Evolutionary conservation across 345 rosid genomes (phyloP), one percentile per base, ranked within the genome.

Genomic region (Melaleuca quinquenervia): DNA sequence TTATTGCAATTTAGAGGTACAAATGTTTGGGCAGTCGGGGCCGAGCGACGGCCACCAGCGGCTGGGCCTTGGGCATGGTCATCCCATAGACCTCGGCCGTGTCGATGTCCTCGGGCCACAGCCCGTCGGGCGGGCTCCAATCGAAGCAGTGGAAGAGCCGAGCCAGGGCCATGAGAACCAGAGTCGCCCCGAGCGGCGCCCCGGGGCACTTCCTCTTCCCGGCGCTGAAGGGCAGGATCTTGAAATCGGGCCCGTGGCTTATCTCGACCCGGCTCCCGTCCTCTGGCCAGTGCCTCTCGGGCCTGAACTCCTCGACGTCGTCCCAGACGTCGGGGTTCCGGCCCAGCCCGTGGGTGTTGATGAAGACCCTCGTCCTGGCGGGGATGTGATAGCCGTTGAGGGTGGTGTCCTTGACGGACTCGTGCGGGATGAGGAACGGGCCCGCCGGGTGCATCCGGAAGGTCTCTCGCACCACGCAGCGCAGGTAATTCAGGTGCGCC

Each of bases 371-470:
- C 49, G 98, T 95, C 85, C 88, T 91, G 36, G 98, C 98, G 0
- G 99, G 98, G 86, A 97, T 95, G 84, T 94, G 83, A 53, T 90
- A 94, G 64, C 95, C 96, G 89, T 92, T 92, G 91, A 97, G 89
- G 4, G 95, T 93, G 21, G 99, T 93, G 87, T 87, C 89, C 3
- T 92, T 91, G 14, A 95, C 82, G 7, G 98, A 97, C 85, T 97
- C 98, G 54, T 97, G 98, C 15, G 98, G 99, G 87, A 97, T 95
- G 13, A 97, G 91, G 82, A 97, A 92, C 3, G 99, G 99, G 9
- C 99, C 99, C 0, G 98, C 98, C 1, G 98, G 99, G 85, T 95
- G 99, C 99, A 95, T 93, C 74, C 99, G 91, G 78, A 97, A 97
- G 6, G 97, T 95, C 87, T 97, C 98, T 2, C 99, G 94, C 49